These are phyloP conservation scores for Epichloe aotearoae DNA, from an alignment of 2,329 filamentous ascomycete genomes.

Conservation along the genomic window DNA sequence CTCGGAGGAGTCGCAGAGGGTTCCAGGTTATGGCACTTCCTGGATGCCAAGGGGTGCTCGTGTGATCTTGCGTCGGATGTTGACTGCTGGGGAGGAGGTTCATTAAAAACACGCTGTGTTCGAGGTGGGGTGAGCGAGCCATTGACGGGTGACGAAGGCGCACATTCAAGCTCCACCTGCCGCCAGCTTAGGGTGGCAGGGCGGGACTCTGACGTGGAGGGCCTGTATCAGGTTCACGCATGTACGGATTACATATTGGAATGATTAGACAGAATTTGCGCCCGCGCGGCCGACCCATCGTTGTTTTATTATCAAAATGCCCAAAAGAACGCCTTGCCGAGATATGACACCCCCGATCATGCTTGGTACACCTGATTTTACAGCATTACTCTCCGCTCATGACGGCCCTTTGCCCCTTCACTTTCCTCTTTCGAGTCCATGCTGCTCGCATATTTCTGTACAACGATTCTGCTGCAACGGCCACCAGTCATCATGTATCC, in stretches of 20 bases:
- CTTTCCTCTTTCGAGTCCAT: neutral
- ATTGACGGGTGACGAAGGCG: neutral
- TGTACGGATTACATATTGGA: too few species aligned
- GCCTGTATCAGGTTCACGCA: too few species aligned
- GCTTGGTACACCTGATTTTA: conserved; percentile 3
- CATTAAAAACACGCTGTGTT: neutral
- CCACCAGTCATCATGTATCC: neutral
- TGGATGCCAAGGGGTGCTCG: neutral
- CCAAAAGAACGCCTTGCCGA: conserved; percentile 1
- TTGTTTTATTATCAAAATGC: neutral
- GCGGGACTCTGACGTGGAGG: too few species aligned
- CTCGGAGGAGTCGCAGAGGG: too few species aligned
- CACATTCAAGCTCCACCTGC: neutral
- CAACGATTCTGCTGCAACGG: neutral
- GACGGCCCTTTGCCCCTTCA: neutral
- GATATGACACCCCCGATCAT: neutral
- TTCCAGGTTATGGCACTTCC: neutral
- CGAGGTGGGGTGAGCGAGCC: neutral
- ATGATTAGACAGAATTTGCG: too few species aligned
- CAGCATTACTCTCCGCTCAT: neutral
- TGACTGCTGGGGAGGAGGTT: neutral
- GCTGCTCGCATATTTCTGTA: neutral
- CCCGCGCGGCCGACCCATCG: neutral
- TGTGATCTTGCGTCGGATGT: neutral
- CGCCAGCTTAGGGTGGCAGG: neutral